Evolutionary conservation across 2,329 filamentous ascomycete genomes (phyloP), one percentile per base, ranked within the genome.

Genomic region (Alternaria infectoria): DNA sequence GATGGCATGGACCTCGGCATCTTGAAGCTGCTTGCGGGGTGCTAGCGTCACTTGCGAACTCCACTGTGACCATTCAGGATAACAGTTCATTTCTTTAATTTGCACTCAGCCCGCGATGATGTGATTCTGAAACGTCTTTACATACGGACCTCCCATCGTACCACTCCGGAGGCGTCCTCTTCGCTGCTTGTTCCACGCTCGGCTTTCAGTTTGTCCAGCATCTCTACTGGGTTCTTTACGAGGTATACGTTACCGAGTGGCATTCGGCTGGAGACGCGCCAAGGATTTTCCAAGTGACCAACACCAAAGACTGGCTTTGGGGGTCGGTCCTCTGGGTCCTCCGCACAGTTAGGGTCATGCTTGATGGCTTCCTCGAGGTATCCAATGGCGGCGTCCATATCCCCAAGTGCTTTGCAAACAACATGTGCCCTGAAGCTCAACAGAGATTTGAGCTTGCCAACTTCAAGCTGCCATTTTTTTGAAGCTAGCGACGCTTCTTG

Each of bases 1-100:
- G 65, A n/a, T 67, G 46, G 43, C 57, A 50, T 51, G 61, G 61
- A 69, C 70, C 70, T 71, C 69, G 70, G 70, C 64, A 68, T 26
- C 28, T 56, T 44, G 12, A 17, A 25, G 19, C 10, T n/a, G 23
- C n/a, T 59, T 62, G 60, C 55, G 55, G 60, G 47, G 60, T 57
- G 36, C 36, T 54, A 62, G 60, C 55, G 60, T 23, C 23, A 43
- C 19, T n/a, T 50, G 15, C 49, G 26, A 10, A 36, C 49, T 23
- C 28, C 12, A 36, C 49, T 10, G 2, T 32, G 23, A 49, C 11
- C 49, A 32, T 23, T n/a, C 6, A 17, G n/a, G 12, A 51, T 51
- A 10, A 11, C n/a, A 9, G 36, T 40, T 17, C 36, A n/a, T 40
- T 40, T 40, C 36, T 40, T 40, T n/a, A 9, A 17, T 40, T 6